Evolutionary conservation across 2,329 filamentous ascomycete genomes (phyloP), one percentile per base, ranked within the genome.

Genomic region (Aureobasidium uvarum): DNA sequence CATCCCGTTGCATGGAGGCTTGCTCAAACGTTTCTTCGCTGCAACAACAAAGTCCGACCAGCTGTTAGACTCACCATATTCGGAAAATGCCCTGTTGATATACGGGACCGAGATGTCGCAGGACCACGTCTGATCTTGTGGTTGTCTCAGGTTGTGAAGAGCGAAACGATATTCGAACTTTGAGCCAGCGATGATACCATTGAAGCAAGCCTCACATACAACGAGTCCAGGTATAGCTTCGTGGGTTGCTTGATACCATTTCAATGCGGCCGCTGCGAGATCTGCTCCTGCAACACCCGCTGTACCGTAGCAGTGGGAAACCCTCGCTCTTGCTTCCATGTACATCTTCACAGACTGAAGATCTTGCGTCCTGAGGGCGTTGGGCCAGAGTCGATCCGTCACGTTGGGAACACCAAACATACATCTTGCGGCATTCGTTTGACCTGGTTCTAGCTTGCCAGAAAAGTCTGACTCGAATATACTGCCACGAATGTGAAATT

Each of bases 141-240:
- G 28, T 28, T 31, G 23, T 25, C 23, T 16, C 5, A 51, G 13
- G 6, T 31, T 25, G 7, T 51, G 48, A 8, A n/a, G 25, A n/a
- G 2, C 20, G 52, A 55, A 55, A 5, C 38, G 31, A 11, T 13
- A 41, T 16, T 55, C 52, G 52, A 55, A 55, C 18, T 10, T 55
- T 5, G 52, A 55, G n/a, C 52, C 31, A 14, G 41, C 52, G 38
- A 55, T 55, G 52, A 14, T 20, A 2, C 33, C 52, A 41, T 14
- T 55, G 52, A 39, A 39, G n/a, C 52, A 55, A 28, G 52, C 38
- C 33, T 55, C 52, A 13, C 52, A 55, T 6, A n/a, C 31, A 33
- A 55, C 16, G n/a, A 55, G 11, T 55, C 52, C 52, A 7, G 52
- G 52, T 6, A 55, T 55, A 28, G 52, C 31, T 39, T 55, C 14